Base-by-base conservation (phyloP, 768 basidiomycete species). In the Russula sp. region DNA sequence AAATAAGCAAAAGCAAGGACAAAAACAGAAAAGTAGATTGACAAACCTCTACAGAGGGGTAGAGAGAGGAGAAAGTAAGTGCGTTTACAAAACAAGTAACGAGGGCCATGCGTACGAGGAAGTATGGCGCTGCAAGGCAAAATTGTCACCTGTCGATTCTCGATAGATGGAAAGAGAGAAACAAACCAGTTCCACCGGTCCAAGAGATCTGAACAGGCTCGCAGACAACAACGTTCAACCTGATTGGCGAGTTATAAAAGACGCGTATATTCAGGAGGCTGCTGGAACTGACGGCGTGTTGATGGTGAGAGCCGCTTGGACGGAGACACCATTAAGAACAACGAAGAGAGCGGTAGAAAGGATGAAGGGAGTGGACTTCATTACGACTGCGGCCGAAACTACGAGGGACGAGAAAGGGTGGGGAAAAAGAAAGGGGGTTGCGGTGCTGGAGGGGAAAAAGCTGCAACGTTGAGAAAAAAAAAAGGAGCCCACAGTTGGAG, bases 231-330 rank as follows among this genome's bases (percentile, higher is more conserved):
- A 75, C 78, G 55, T 76, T 78, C 44, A 71, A 14, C 42, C 86
- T 88, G 65, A 27, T 32, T 11, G 32, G 45, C 47, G 13, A 50
- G 50, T 31, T 51, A 22, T 60, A 64, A 65, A 13, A 68, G 55
- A 52, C 47, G 31, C 9, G 4, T 47, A 13, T 34, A 18, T 13
- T 54, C 39, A 3, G 44, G 40, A 32, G 27, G 45, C 14, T 16
- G 57, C 16, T 3, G 18, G 27, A 20, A 80, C 88, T 70, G 67
- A 90, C 89, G 89, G 89, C 42, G 89, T 92, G 72, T 88, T 85
- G 71, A 91, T 77, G 0, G 68, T 75, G 67, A 84, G 70, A 35
- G 65, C 64, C 7, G 47, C 14, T 69, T 84, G 83, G 18, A 81
- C 85, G 31, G 77, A 47, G 54, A 73, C 83, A 37, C 73, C 73